Percentiles rank a stretch among this genome's conserved stretches.
Evolutionary conservation across 2,329 filamentous ascomycete species (phyloP).

Genomic region (Cryphonectria naterciae): DNA sequence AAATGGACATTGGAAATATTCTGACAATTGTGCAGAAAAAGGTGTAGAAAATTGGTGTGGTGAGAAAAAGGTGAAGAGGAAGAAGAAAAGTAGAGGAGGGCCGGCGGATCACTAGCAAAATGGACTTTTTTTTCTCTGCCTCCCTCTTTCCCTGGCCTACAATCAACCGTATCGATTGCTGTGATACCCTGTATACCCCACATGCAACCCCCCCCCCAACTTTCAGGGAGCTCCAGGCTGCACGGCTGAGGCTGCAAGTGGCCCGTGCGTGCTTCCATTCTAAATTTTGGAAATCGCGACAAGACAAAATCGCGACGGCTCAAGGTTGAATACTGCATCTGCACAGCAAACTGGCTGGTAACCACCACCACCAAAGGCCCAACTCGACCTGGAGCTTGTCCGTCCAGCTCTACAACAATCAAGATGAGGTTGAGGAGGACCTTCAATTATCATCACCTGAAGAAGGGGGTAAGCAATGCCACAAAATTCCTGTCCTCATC

Average conservation of each 20-base stretch:
- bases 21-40: not conserved
- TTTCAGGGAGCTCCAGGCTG: conserved; percentile 7
- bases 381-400: conserved; percentile 18
- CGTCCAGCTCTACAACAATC: conserved; percentile 30
- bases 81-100: not conserved
- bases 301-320: conserved; percentile 10
- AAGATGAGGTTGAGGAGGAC: conserved; percentile 59
- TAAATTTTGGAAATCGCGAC: conserved; percentile 15
- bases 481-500: conserved; percentile 8
- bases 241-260: conserved; percentile 2
- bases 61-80: not conserved
- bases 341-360: not conserved
- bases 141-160: too few species aligned
- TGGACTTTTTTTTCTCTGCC: not conserved
- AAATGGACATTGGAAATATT: not conserved
- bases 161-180: not conserved
- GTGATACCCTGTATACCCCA: not conserved
- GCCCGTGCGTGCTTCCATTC: conserved; percentile 8
- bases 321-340: not conserved
- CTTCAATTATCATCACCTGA: conserved; percentile 69
- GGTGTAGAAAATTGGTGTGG: not conserved
- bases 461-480: conserved; percentile 59
- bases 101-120: not conserved
- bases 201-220: not conserved
- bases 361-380: conserved; percentile 10